Conservation (phyloP, 2,329 filamentous ascomycete species). For the Colletotrichum melonis region DNA sequence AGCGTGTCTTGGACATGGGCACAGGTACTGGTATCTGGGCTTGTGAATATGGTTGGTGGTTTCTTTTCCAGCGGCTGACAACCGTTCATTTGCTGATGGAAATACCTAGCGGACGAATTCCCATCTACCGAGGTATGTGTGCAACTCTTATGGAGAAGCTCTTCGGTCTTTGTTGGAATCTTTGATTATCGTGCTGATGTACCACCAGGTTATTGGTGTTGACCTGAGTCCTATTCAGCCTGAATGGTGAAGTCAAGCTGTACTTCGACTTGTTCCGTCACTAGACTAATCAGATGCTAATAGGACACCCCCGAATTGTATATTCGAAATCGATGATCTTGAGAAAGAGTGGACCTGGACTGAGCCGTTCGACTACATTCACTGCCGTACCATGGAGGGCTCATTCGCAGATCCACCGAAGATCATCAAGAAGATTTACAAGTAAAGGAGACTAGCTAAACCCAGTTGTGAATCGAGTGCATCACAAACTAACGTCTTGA, state of each 20-base stretch:
- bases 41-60: conserved; percentile 52
- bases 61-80: neutral
- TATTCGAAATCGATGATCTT: conserved; percentile 57
- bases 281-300: too few relatives aligned
- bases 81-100: neutral
- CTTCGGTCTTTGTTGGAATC: neutral
- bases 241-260: neutral
- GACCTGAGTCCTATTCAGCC: conserved; percentile 27
- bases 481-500: neutral
- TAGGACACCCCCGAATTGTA: conserved; percentile 59
- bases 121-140: conserved; percentile 42
- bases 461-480: too few relatives aligned
- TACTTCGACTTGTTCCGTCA: neutral
- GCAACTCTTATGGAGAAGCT: too few relatives aligned
- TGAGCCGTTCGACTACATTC: conserved; percentile 53
- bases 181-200: neutral
- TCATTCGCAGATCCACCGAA: conserved; percentile 38
- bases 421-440: neutral
- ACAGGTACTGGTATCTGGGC: conserved; percentile 59
- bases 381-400: conserved; percentile 46
- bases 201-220: neutral
- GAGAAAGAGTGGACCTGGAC: conserved; percentile 53
- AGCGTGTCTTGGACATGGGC: conserved; percentile 55
- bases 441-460: neutral
- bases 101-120: conserved; percentile 40